Conservation (phyloP, 495 filamentous ascomycete genomes). For the Aeminium ludgeri region DNA sequence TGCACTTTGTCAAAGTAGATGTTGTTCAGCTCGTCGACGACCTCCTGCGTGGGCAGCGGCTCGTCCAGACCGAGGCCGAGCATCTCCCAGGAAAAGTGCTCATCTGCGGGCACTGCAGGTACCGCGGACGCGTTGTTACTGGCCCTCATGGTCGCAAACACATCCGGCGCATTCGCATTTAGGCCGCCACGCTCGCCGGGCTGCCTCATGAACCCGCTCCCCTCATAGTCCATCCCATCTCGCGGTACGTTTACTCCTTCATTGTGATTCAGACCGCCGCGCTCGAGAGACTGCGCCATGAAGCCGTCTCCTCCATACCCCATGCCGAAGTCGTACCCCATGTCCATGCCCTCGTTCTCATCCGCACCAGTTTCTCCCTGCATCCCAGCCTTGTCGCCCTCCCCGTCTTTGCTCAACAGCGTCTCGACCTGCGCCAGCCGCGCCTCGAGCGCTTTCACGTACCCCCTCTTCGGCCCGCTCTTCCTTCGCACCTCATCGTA, state of each 20-base stretch:
- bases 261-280: neutral
- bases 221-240: too few species aligned
- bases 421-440: conserved; percentile 83
- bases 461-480: conserved; percentile 93
- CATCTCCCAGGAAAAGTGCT: conserved; percentile 58
- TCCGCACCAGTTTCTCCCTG: conserved; percentile 1
- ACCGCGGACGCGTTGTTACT: neutral
- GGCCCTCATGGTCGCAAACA: neutral
- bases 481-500: conserved; percentile 96
- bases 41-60: conserved; percentile 70
- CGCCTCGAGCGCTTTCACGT: conserved; percentile 94
- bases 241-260: conserved; percentile 1
- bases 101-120: conserved; percentile 15
- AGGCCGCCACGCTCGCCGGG: conserved; percentile 3
- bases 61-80: conserved; percentile 87
- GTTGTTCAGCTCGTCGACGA: conserved; percentile 81
- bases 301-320: neutral
- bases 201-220: neutral
- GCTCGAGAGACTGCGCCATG: too few species aligned
- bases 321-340: neutral
- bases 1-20: conserved; percentile 87
- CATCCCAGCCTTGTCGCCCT: conserved; percentile 10
- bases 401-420: conserved; percentile 59
- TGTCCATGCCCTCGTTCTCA: neutral
- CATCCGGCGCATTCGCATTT: neutral